Conservation (phyloP, 345 rosid genomes). For the Euphorbia peplus region DNA sequence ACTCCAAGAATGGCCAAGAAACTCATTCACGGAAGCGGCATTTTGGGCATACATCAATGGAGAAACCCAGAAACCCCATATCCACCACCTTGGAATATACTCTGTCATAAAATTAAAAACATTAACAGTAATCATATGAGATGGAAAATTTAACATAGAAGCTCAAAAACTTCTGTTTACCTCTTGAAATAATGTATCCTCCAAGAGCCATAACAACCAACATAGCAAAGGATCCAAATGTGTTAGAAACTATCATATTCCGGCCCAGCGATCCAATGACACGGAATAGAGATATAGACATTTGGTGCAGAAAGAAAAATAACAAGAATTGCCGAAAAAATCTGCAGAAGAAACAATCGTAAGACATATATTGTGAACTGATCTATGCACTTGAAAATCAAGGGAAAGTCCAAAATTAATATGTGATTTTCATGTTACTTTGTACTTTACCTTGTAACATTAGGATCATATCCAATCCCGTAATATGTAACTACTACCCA, state of each 20-base stretch:
- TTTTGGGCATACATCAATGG: constrained; percentile 95
- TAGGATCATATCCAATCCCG: constrained; percentile 89
- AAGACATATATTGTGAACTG: not conserved
- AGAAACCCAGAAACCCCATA: constrained; percentile 98
- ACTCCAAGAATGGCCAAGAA: constrained; percentile 86
- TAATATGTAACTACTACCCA: constrained; percentile 93
- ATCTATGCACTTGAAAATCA: not conserved
- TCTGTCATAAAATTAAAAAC: constrained; percentile 50
- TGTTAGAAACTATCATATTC: constrained; percentile 93
- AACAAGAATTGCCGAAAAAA: constrained; percentile 77
- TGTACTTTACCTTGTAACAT: constrained; percentile 53
- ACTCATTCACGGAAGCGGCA: constrained; percentile 94
- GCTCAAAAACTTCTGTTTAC: constrained; percentile 30
- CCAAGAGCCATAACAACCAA: constrained; percentile 96
- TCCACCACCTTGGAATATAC: constrained; percentile 90
- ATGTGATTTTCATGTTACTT: constrained; percentile 16
- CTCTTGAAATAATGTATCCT: constrained; percentile 90
- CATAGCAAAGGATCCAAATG: constrained; percentile 98
- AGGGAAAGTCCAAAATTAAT: constrained; percentile 10
- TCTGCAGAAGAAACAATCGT: constrained; percentile 48
- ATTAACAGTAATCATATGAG: constrained; percentile 10
- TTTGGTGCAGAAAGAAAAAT: constrained; percentile 87
- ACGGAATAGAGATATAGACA: constrained; percentile 91
- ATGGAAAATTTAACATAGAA: not conserved
- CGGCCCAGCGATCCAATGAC: constrained; percentile 96